phyloP scores from a whole-genome alignment of 2,329 filamentous ascomycete species.

The Aspergillus nomiae region DNA sequence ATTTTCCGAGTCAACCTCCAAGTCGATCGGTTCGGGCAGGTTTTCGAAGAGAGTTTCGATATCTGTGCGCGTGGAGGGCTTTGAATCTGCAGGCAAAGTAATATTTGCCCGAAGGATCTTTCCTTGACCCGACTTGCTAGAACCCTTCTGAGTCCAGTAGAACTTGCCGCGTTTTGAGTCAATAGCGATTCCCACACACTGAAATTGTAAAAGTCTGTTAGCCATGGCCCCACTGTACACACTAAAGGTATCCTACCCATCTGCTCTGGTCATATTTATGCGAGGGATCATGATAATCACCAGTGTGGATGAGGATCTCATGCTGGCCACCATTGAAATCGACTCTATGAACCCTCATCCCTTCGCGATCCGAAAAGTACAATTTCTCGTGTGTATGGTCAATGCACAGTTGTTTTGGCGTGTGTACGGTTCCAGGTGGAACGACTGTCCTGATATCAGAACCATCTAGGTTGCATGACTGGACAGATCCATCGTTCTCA shows the following conservation, averaged over 20 bases:
- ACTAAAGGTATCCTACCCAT: constrained; percentile 36
- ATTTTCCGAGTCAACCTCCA: constrained; percentile 51
- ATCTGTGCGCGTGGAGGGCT: constrained; percentile 42
- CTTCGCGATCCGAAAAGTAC: constrained; percentile 50
- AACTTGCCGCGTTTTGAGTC: constrained; percentile 47
- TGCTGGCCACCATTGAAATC: constrained; percentile 38
- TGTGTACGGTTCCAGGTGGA: constrained; percentile 49
- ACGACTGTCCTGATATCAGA: constrained; percentile 49
- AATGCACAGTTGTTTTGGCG: constrained; percentile 47
- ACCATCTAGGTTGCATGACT: constrained; percentile 52
- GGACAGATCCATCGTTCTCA: constrained; percentile 45
- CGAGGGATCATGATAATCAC: constrained; percentile 25
- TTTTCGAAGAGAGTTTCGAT: constrained; percentile 46
- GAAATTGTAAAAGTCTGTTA: not conserved
- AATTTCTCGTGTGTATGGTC: constrained; percentile 31
- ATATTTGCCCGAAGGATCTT: constrained; percentile 57
- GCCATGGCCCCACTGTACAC: not conserved
- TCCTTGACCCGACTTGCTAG: constrained; percentile 53
- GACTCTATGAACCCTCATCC: constrained; percentile 37
- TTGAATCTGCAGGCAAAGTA: constrained; percentile 36
- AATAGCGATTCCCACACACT: constrained; percentile 58
- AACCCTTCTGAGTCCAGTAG: constrained; percentile 65
- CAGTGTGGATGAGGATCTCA: constrained; percentile 43
- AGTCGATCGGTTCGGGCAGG: constrained; percentile 60
- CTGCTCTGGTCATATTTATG: constrained; percentile 32